Base-by-base conservation (phyloP, 2,329 filamentous ascomycete species). In the Pseudogymnoascus sp. region DNA sequence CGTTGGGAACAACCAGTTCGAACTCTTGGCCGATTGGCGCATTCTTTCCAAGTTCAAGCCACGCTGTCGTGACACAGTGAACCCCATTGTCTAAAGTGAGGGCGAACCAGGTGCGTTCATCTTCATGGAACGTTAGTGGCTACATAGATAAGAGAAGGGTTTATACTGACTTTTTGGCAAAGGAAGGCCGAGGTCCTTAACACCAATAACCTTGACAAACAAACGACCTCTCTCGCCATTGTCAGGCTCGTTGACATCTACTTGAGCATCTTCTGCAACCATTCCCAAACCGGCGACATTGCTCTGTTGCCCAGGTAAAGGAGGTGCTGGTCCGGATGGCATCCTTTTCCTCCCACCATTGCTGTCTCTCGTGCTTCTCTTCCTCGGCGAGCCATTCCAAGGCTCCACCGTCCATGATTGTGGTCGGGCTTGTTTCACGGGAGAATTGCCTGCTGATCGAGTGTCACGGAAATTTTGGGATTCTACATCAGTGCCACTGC, bases 1-100 rank as follows among this genome's bases (percentile, higher is more conserved):
- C 95, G 69, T 96, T 95, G 60, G 96, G 88, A 26, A 99, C 95
- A 33, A 98, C 93, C 50, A 99, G 86, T 78, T 99, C 95, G 70
- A 99, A 99, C 74, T 99, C 95, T 73, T 99, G 95, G 6, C 93
- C 95, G 69, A 99, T 98, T 0, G 95, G 92, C 2, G 95, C 93
- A 65, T 90, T 93, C 69, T 90, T 89, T 19, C 91, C 92, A 65
- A 99, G 81, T 75, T 99, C 95, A 7, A 98, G 82, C 90, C 92
- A 97, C 0, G 92, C 89, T 3, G 95, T 99, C 0, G 95, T 99
- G 14, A 99, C 95, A 71, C 95, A 99, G 75, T 99, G 95, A 1
- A 99, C 85, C 26, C 95, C 95, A 68, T 99, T 99, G 76, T 99
- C 95, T n/a, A 99, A 83, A 0, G 95, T 99, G 10, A 99, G 83